Conservation (phyloP, 345 rosid species). For the Citropsis articulata region DNA sequence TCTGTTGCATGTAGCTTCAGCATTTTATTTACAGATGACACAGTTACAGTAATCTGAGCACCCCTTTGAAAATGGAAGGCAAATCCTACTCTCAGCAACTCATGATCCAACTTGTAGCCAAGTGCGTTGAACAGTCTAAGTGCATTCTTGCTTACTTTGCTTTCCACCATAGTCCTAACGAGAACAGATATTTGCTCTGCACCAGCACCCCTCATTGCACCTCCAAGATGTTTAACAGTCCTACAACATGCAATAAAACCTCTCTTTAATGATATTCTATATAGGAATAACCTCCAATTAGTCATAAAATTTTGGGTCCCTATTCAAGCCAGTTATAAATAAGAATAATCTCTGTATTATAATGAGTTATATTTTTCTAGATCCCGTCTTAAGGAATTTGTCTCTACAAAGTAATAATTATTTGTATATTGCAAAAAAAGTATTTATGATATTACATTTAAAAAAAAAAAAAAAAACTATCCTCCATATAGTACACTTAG, state of each 20-base stretch:
- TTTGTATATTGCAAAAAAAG: too few relatives aligned
- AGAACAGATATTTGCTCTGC: conserved; percentile 90
- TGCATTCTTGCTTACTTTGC: conserved; percentile 97
- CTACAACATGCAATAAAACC: conserved; percentile 26
- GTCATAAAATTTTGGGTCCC: too few relatives aligned
- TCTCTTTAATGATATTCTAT: too few relatives aligned
- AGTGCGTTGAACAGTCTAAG: conserved; percentile 69
- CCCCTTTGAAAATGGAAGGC: conserved; percentile 83
- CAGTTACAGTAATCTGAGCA: conserved; percentile 69
- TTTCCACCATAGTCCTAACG: conserved; percentile 78
- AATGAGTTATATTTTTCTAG: too few relatives aligned
- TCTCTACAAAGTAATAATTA: too few relatives aligned
- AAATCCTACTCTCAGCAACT: conserved; percentile 84
- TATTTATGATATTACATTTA: too few relatives aligned
- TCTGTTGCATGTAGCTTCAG: conserved; percentile 77
- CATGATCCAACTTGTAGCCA: conserved; percentile 93
- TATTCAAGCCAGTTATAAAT: too few relatives aligned
- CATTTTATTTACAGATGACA: conserved; percentile 85
- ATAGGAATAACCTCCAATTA: too few relatives aligned
- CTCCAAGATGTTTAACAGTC: conserved; percentile 92
- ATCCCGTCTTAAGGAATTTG: too few relatives aligned
- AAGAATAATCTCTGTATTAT: too few relatives aligned
- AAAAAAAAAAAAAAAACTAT: too few relatives aligned
- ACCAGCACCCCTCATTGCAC: conserved; percentile 87
- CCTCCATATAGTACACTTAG: too few relatives aligned